Evolutionary conservation across 345 rosid genomes (phyloP).

Genomic region (Dipteronia sinensis): DNA sequence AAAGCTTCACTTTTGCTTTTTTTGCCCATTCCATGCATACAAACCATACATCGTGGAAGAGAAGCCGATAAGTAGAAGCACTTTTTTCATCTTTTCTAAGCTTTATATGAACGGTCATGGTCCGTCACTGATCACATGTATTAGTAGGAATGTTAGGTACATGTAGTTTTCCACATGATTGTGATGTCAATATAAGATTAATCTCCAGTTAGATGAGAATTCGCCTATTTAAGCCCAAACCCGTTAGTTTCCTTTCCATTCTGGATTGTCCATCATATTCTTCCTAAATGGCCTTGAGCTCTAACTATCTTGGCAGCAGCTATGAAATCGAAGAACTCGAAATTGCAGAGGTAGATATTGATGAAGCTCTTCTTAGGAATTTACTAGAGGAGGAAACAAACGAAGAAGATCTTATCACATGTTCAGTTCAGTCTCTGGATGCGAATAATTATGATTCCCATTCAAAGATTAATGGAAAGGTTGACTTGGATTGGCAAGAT

Average conservation of each 20-base stretch:
- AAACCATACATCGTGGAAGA: neutral
- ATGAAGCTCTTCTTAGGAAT: slow-evolving; percentile 21
- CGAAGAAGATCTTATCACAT: neutral
- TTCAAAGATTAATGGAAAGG: neutral
- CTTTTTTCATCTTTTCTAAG: neutral
- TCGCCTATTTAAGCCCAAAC: neutral
- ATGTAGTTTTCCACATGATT: slow-evolving; percentile 6
- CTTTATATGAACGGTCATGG: slow-evolving; percentile 10
- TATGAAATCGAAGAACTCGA: neutral
- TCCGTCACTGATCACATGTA: slow-evolving; percentile 17
- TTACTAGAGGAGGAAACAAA: slow-evolving; percentile 29
- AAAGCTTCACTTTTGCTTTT: neutral
- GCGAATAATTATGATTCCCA: neutral
- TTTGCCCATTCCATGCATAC: neutral
- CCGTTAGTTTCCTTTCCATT: too few species aligned
- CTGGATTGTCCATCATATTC: neutral
- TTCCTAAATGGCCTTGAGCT: neutral
- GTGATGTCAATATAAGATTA: neutral
- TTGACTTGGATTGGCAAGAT: slow-evolving; percentile 9
- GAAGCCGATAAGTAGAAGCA: neutral
- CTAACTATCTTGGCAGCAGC: neutral
- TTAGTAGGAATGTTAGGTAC: slow-evolving; percentile 15
- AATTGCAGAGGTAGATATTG: slow-evolving; percentile 20
- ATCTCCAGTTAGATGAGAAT: neutral
- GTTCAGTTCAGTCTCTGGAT: neutral